Evolutionary conservation across 345 rosid genomes (phyloP).

Genomic region (Rhodamnia rubescens): DNA sequence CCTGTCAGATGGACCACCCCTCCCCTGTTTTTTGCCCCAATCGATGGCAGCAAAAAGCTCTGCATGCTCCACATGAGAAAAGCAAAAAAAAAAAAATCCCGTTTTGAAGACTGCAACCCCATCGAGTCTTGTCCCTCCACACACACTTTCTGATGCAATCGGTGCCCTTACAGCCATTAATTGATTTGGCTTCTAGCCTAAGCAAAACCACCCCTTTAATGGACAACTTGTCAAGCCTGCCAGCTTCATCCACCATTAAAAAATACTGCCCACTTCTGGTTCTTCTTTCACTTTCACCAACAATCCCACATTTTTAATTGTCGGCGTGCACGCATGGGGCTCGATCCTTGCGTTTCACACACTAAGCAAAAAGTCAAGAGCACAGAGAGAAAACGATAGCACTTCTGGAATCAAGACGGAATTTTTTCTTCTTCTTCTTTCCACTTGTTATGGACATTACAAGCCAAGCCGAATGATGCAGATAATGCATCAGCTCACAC

Average conservation of each 20-base stretch:
- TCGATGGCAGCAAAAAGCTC: background rate
- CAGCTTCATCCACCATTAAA: background rate
- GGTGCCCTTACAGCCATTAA: background rate
- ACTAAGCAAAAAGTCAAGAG: too few species aligned
- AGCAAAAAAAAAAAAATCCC: background rate
- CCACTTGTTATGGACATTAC: background rate
- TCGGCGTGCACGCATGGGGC: constrained; percentile 1
- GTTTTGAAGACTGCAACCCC: background rate
- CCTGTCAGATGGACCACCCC: background rate
- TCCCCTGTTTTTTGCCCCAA: background rate
- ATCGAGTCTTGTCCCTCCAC: background rate
- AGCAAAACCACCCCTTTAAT: background rate
- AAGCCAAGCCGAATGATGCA: constrained; percentile 5
- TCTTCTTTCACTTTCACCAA: background rate
- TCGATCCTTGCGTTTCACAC: background rate
- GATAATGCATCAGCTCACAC: constrained; percentile 18
- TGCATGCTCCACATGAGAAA: background rate
- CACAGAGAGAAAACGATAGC: background rate
- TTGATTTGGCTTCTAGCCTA: background rate
- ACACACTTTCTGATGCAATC: background rate
- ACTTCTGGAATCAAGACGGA: background rate
- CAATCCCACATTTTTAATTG: background rate
- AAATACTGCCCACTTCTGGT: background rate
- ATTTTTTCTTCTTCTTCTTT: background rate
- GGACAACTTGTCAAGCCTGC: background rate